A percentile compares a stretch with the other conserved stretches of the same genome.
Conservation (phyloP, 352 stramenopile species). For the Globisporangium lucens region DNA sequence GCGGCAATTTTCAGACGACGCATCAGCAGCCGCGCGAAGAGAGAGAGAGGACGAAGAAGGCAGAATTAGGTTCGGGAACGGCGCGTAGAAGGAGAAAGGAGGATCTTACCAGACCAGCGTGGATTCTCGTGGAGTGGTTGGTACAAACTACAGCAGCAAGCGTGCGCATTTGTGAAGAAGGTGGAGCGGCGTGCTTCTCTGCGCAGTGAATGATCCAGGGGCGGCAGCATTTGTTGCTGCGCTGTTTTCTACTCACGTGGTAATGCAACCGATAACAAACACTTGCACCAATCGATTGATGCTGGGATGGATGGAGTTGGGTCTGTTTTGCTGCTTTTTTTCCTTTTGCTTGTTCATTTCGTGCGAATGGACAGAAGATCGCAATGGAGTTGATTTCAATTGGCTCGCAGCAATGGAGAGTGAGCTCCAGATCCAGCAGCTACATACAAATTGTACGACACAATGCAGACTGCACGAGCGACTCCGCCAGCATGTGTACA, state of each 20-base stretch:
- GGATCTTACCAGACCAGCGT: background rate
- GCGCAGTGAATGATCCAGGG: background rate
- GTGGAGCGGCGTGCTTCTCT: background rate
- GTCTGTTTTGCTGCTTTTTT: background rate
- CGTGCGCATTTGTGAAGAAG: background rate
- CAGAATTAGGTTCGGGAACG: background rate
- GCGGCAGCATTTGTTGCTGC: background rate
- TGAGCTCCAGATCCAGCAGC: background rate
- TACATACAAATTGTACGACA: background rate
- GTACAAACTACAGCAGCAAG: background rate
- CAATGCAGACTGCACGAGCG: background rate
- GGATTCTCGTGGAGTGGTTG: background rate
- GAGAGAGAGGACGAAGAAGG: background rate
- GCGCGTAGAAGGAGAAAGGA: constrained; percentile 5
- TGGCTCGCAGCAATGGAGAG: background rate
- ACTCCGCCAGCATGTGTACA: background rate
- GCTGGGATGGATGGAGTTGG: background rate
- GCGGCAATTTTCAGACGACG: background rate
- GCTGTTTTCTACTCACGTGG: background rate
- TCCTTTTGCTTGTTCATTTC: background rate
- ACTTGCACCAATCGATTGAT: background rate
- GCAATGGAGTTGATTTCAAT: background rate
- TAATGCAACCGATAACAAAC: background rate
- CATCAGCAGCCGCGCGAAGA: background rate
- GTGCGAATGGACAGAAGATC: background rate